A percentile compares a stretch with the other conserved stretches of the same genome.
These are phyloP conservation scores for Cladophialophora chaetospira DNA, from an alignment of 2,329 filamentous ascomycete species.

Conservation along the genomic window DNA sequence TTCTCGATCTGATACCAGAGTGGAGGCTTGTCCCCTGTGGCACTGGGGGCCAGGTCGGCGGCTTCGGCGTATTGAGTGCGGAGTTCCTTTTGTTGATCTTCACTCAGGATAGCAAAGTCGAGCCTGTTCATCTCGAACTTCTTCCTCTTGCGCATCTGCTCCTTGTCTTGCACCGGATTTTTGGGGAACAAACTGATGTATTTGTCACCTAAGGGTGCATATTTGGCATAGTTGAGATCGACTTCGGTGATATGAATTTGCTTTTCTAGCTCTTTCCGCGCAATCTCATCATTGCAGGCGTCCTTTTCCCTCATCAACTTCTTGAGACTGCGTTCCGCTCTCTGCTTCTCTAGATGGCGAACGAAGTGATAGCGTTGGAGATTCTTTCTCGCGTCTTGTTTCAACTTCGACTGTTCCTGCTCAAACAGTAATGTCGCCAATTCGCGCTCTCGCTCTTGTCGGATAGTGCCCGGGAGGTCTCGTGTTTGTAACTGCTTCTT, in stretches of 20 bases:
- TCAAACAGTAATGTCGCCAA: slow-evolving; percentile 59
- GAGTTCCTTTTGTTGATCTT: slow-evolving; percentile 28
- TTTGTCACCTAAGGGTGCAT: slow-evolving; percentile 61
- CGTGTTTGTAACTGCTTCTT: slow-evolving; percentile 31
- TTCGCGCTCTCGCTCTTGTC: slow-evolving; percentile 62
- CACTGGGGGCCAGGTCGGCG: slow-evolving; percentile 16
- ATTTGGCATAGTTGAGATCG: slow-evolving; percentile 64
- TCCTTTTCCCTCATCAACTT: slow-evolving; percentile 17
- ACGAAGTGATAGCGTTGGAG: slow-evolving; percentile 66
- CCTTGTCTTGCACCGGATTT: slow-evolving; percentile 15
- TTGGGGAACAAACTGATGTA: slow-evolving; percentile 60
- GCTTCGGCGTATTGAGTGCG: slow-evolving; percentile 29
- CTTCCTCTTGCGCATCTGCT: slow-evolving; percentile 14
- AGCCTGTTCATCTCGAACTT: slow-evolving; percentile 14
- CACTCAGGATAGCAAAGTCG: slow-evolving; percentile 16
- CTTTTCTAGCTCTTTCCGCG: slow-evolving; percentile 32
- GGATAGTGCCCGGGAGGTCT: slow-evolving; percentile 56
- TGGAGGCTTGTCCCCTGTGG: slow-evolving; percentile 39
- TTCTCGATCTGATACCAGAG: slow-evolving; percentile 50
- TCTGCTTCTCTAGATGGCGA: slow-evolving; percentile 60
- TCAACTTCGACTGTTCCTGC: slow-evolving; percentile 51
- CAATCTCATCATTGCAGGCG: slow-evolving; percentile 21
- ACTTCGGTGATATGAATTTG: slow-evolving; percentile 53
- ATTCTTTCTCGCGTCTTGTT: slow-evolving; percentile 56
- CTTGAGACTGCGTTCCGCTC: slow-evolving; percentile 52